Evolutionary conservation across 192 early-diverging fungal species (phyloP).

Genomic region (Chytriomyces sp.): DNA sequence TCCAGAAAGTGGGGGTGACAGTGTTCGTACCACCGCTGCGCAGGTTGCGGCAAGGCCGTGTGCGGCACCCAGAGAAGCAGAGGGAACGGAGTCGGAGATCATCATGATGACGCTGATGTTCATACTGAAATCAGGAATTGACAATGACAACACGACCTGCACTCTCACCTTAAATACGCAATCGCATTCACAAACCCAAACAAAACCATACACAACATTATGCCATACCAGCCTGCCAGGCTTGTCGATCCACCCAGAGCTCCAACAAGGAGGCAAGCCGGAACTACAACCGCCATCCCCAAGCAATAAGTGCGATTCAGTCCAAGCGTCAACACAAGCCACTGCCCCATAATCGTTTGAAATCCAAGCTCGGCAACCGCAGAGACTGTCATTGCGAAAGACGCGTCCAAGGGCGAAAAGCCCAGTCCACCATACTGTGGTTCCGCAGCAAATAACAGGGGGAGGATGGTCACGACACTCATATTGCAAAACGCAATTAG

Average conservation of each 20-base stretch:
- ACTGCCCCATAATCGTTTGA: constrained; percentile 36
- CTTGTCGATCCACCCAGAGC: constrained; percentile 13
- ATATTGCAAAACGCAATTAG: constrained; percentile 50
- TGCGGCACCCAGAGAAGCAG: constrained; percentile 33
- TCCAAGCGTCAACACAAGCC: constrained; percentile 24
- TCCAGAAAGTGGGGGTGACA: constrained; percentile 45
- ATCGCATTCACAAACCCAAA: constrained; percentile 40
- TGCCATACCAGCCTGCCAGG: not conserved
- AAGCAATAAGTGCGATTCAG: constrained; percentile 13
- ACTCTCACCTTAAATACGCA: constrained; percentile 33
- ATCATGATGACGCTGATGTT: constrained; percentile 35
- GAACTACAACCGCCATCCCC: constrained; percentile 30
- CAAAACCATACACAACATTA: constrained; percentile 24
- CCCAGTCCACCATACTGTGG: constrained; percentile 33
- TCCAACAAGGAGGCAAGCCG: constrained; percentile 21
- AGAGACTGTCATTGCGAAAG: constrained; percentile 34
- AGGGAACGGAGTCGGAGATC: constrained; percentile 40
- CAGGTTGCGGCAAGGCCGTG: constrained; percentile 48
- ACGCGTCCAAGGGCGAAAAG: constrained; percentile 22
- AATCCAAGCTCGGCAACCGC: constrained; percentile 38
- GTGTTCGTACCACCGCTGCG: constrained; percentile 39
- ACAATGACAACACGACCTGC: not conserved
- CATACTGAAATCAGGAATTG: not conserved
- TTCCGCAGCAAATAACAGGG: constrained; percentile 45
- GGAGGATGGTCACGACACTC: constrained; percentile 38